A percentile compares a stretch with the other conserved stretches of the same genome.
phyloP scores from a whole-genome alignment of 140 eudicot genomes.

The Stevia rebaudiana region DNA sequence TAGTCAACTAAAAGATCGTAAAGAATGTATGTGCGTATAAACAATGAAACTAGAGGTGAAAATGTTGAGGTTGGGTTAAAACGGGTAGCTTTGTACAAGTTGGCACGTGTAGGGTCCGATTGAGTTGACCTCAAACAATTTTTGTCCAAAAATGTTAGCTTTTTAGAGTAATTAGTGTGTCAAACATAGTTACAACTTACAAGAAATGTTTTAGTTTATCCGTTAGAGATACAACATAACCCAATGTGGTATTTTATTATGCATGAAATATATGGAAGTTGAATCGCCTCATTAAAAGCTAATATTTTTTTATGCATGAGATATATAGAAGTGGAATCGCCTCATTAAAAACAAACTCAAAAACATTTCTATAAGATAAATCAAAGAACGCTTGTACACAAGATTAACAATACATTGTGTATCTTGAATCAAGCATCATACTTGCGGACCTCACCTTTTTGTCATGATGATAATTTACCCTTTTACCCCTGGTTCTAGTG shows the following conservation, averaged over 20 bases:
- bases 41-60: neutral
- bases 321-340: neutral
- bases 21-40: neutral
- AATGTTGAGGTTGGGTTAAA: neutral
- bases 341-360: neutral
- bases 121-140: neutral
- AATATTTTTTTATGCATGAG: constrained; percentile 10
- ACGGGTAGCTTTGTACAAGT: neutral
- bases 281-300: neutral
- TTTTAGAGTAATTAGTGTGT: neutral
- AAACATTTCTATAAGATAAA: constrained; percentile 1
- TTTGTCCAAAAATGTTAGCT: neutral
- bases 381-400: neutral
- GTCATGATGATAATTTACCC: constrained; percentile 15
- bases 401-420: neutral
- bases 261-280: neutral
- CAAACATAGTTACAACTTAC: neutral
- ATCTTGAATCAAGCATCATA: constrained; percentile 13
- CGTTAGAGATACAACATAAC: neutral
- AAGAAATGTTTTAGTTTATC: neutral
- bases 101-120: neutral
- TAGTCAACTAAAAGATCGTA: neutral
- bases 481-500: constrained; percentile 11
- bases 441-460: constrained; percentile 31
- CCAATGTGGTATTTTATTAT: neutral